Evolutionary conservation across 768 basidiomycete genomes (phyloP), one percentile per base, ranked within the genome.

Genomic region (Rubroboletus pulcherrimus): DNA sequence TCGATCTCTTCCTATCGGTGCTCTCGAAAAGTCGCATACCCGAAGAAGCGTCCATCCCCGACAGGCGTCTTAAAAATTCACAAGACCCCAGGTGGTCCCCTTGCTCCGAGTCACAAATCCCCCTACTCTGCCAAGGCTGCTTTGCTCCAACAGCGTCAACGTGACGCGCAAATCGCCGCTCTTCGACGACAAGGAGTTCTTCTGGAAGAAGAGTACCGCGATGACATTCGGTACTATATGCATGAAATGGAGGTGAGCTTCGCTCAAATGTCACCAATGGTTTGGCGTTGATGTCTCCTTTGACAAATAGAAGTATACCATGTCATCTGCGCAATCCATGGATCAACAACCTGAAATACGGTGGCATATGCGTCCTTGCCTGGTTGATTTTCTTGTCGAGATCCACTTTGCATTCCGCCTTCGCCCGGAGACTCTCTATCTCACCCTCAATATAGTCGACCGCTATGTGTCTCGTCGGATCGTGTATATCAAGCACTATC

Each of bases 281-380:
- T 34, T 24, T 39, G 26, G 31, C 61, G 24, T 51, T 60, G 55
- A 63, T 49, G n/a, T 49, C 49, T 47, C 47, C 11, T 39, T 2
- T 37, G n/a, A 35, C 24, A 34, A 54, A 55, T 31, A 95, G 94
- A 82, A 80, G 55, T 83, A 72, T 65, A 98, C 96, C 37, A 89
- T 91, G 83, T 90, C 90, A 30, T 93, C 89, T n/a, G 85, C 87
- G 37, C 83, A 93, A 60, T 93, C 93, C 49, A 99, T 99, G 92
- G 97, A 99, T 71, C 93, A 95, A 75, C 97, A 99, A 70, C 96
- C 97, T 34, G 97, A 99, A 74, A 93, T 99, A 68, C 82, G 89
- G 65, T 98, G 97, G 97, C 92, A 95, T 74, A 99, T 99, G 97
- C 92, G 97, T 37, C 93, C 93, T 34, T 96, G 91, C 77, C 86